phyloP scores from a whole-genome alignment of 805 yeast genomes.

The Starmerella apis region DNA sequence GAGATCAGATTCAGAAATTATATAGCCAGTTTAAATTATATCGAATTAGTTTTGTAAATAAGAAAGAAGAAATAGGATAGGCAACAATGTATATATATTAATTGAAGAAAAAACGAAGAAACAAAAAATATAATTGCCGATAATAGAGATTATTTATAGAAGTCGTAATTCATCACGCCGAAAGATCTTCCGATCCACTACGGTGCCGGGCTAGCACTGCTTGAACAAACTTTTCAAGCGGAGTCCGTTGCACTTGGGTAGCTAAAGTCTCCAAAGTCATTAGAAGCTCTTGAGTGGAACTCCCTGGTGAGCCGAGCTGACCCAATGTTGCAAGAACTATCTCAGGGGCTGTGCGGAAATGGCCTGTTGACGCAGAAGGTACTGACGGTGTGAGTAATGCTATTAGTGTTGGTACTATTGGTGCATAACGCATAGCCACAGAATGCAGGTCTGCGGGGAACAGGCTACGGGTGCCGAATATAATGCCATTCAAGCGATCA shows the following conservation, averaged over 20 bases:
- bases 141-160: too few species aligned
- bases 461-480: conserved; percentile 13
- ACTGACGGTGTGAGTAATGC: neutral
- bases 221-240: conserved; percentile 13
- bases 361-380: conserved; percentile 3
- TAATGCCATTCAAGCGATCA: conserved; percentile 17
- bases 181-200: neutral
- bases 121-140: too few species aligned
- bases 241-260: conserved; percentile 16
- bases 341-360: conserved; percentile 11
- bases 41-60: too few species aligned
- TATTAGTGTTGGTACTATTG: conserved; percentile 9
- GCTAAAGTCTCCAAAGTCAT: neutral
- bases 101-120: too few species aligned
- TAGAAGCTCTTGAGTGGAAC: conserved; percentile 4
- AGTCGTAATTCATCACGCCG: neutral
- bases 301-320: conserved; percentile 3
- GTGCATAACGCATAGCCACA: conserved; percentile 9
- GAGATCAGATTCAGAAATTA: too few species aligned
- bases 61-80: too few species aligned
- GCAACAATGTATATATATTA: too few species aligned
- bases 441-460: conserved; percentile 11
- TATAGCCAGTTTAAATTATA: too few species aligned
- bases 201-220: neutral
- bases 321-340: conserved; percentile 10